Evolutionary conservation across 371 early-diverging fungal genomes (phyloP).

Genomic region (Mucor ambiguus): DNA sequence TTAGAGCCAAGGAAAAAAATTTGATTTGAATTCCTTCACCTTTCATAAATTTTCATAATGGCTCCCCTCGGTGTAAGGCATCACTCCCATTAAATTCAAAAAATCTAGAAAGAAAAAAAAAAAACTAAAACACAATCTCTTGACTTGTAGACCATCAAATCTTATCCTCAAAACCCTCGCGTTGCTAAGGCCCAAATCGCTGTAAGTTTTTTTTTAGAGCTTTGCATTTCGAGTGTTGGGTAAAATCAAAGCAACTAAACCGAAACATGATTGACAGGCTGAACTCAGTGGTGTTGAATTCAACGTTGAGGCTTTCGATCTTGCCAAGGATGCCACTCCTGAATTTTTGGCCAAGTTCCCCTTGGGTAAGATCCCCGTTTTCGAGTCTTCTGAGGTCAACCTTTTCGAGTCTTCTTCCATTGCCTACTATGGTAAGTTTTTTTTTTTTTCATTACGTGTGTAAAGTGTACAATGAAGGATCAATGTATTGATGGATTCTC

Average conservation of each 20-base stretch:
- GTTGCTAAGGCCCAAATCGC: constrained; percentile 73
- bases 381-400: constrained; percentile 75
- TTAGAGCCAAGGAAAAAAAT: neutral
- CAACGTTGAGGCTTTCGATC: constrained; percentile 64
- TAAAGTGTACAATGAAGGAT: neutral
- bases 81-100: neutral
- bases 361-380: constrained; percentile 78
- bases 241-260: constrained; percentile 47
- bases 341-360: constrained; percentile 89
- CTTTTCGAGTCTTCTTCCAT: constrained; percentile 87
- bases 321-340: constrained; percentile 64
- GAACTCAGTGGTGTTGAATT: constrained; percentile 75
- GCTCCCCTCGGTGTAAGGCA: constrained; percentile 12
- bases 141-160: constrained; percentile 49
- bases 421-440: constrained; percentile 75
- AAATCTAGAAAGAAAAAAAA: neutral
- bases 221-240: too few species aligned
- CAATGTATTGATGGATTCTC: neutral
- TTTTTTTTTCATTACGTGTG: too few species aligned
- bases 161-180: constrained; percentile 59
- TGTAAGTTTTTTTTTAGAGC: constrained; percentile 43
- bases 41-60: constrained; percentile 5
- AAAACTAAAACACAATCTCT: neutral
- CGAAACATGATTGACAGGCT: constrained; percentile 60
- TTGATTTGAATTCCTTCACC: neutral